These are phyloP conservation scores for Truncatella angustata DNA, from an alignment of 2,329 filamentous ascomycete genomes.

Conservation along the genomic window DNA sequence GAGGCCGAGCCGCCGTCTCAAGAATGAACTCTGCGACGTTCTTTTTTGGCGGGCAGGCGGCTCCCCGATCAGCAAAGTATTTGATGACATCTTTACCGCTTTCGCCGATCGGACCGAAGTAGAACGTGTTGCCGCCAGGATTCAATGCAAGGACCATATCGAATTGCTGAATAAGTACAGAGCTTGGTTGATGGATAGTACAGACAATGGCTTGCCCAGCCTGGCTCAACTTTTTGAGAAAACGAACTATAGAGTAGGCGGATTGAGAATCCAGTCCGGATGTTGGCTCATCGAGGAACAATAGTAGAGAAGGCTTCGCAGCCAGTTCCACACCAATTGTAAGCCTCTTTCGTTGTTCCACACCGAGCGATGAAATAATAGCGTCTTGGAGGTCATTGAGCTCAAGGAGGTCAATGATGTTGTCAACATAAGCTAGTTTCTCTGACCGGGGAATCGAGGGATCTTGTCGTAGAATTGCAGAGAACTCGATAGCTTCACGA, in stretches of 20 bases:
- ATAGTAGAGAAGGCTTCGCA: conserved; percentile 56
- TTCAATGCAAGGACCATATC: conserved; percentile 55
- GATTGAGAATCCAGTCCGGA: conserved; percentile 58
- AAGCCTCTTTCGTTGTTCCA: conserved; percentile 56
- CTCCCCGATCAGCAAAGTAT: conserved; percentile 50
- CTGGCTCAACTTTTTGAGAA: conserved; percentile 59
- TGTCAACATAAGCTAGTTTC: conserved; percentile 67
- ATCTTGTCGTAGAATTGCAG: conserved; percentile 61
- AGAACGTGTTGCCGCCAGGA: conserved; percentile 50
- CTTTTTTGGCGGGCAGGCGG: conserved; percentile 42
- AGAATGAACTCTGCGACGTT: conserved; percentile 57
- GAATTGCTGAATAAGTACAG: conserved; percentile 55
- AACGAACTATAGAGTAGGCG: conserved; percentile 60
- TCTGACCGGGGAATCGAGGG: conserved; percentile 56
- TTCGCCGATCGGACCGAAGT: conserved; percentile 52
- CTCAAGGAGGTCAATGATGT: conserved; percentile 66
- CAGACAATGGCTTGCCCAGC: conserved; percentile 68
- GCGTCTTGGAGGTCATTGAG: conserved; percentile 65
- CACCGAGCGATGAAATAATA: conserved; percentile 58
- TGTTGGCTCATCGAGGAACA: conserved; percentile 63
- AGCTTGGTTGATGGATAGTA: conserved; percentile 56
- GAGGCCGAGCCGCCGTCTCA: conserved; percentile 53
- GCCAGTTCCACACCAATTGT: conserved; percentile 58
- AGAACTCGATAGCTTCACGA: conserved; percentile 64
- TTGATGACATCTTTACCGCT: conserved; percentile 45